Percentiles rank a stretch among this genome's conserved stretches.
Evolutionary conservation across 1,284 basidiomycete species (phyloP).

Genomic region (Cerioporus squamosus): DNA sequence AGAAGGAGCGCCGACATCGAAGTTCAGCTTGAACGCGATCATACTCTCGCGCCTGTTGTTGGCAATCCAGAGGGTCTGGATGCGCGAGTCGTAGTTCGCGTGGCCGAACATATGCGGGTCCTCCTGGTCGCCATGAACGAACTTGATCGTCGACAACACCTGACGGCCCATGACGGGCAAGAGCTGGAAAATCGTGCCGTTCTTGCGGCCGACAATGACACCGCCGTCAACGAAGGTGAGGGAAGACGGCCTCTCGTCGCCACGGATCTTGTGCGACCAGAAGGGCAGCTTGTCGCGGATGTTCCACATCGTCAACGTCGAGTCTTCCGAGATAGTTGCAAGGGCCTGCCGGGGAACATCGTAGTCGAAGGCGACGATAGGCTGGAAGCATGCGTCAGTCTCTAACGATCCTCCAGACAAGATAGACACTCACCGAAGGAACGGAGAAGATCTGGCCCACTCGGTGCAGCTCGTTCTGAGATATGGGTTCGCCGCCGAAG

Average conservation of each 20-base stretch:
- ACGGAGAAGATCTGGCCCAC: slow-evolving; percentile 69
- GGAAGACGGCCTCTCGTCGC: slow-evolving; percentile 78
- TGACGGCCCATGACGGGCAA: slow-evolving; percentile 70
- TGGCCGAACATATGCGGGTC: slow-evolving; percentile 86
- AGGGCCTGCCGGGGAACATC: slow-evolving; percentile 73
- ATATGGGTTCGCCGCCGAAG: slow-evolving; percentile 63
- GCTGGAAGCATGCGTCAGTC: slow-evolving; percentile 42
- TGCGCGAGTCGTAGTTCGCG: slow-evolving; percentile 77
- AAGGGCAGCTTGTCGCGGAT: slow-evolving; percentile 74
- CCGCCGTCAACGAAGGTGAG: slow-evolving; percentile 80
- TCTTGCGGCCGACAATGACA: slow-evolving; percentile 77
- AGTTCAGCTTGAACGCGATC: slow-evolving; percentile 74
- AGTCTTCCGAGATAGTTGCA: slow-evolving; percentile 79
- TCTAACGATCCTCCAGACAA: neutral
- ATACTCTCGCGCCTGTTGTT: slow-evolving; percentile 83
- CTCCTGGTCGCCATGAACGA: slow-evolving; percentile 67
- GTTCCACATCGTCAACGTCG: slow-evolving; percentile 78
- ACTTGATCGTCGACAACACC: slow-evolving; percentile 78
- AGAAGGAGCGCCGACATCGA: slow-evolving; percentile 59
- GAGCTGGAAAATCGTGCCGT: slow-evolving; percentile 80
- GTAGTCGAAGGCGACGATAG: slow-evolving; percentile 81
- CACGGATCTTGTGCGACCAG: slow-evolving; percentile 72
- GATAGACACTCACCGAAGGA: slow-evolving; percentile 58
- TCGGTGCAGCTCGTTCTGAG: slow-evolving; percentile 66
- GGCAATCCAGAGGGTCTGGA: slow-evolving; percentile 83